Percentiles rank a stretch among this genome's conserved stretches.
Conservation (phyloP, 1,284 basidiomycete species). For the Tranzscheliella williamsii region DNA sequence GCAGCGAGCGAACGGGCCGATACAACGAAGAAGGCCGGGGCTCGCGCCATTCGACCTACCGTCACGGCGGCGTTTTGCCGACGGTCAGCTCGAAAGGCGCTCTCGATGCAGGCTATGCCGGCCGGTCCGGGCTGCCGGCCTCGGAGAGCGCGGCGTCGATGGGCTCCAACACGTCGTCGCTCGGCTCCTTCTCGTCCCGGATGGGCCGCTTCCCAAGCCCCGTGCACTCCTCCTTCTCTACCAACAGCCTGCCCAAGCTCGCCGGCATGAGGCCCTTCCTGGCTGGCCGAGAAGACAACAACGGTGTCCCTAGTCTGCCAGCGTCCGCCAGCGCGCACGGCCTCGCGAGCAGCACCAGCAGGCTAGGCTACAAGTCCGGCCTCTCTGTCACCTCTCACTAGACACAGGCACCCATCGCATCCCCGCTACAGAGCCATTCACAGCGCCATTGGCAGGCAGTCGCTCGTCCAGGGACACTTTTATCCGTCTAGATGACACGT, state of each 20-base stretch:
- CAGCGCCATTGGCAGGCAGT: too few species aligned
- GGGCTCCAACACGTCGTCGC: slow-evolving; percentile 22
- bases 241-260: slow-evolving; percentile 11
- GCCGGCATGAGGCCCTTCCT: slow-evolving; percentile 13
- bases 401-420: too few species aligned
- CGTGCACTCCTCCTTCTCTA: slow-evolving; percentile 8
- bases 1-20: slow-evolving; percentile 16
- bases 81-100: slow-evolving; percentile 37
- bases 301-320: slow-evolving; percentile 3
- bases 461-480: too few species aligned
- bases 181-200: slow-evolving; percentile 21
- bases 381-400: too few species aligned
- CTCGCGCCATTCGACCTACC: slow-evolving; percentile 21
- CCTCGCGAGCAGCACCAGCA: slow-evolving; percentile 9
- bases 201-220: slow-evolving; percentile 26
- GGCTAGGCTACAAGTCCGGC: slow-evolving; percentile 29
- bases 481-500: too few species aligned
- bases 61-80: slow-evolving; percentile 35
- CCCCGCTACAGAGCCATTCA: too few species aligned
- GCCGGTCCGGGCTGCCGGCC: slow-evolving; percentile 12
- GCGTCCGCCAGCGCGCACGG: slow-evolving; percentile 11
- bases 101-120: slow-evolving; percentile 15
- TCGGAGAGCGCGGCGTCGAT: slow-evolving; percentile 30
- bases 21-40: slow-evolving; percentile 32
- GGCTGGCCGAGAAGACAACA: slow-evolving; percentile 3